phyloP scores from a whole-genome alignment of 768 basidiomycete species.

The Trametes cingulata region DNA sequence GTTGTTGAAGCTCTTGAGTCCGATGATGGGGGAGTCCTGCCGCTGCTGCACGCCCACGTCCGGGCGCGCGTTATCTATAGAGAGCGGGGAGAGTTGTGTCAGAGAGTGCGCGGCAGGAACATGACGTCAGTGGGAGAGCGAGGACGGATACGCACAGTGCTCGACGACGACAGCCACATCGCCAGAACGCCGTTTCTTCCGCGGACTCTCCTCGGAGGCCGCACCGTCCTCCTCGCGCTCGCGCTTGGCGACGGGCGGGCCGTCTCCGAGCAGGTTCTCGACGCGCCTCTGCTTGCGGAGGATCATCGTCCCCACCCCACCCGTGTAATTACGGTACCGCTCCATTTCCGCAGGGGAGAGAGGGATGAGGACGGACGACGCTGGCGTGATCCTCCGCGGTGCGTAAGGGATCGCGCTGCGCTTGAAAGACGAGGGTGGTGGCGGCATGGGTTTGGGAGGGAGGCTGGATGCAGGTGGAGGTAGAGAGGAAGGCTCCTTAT shows the following conservation, averaged over 20 bases:
- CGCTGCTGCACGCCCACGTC: conserved; percentile 88
- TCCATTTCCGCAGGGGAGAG: conserved; percentile 64
- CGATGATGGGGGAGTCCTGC: conserved; percentile 89
- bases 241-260: conserved; percentile 40
- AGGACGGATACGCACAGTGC: conserved; percentile 63
- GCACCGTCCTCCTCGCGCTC: conserved; percentile 40
- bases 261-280: conserved; percentile 21
- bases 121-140: conserved; percentile 13
- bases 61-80: conserved; percentile 85
- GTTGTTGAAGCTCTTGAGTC: conserved; percentile 97
- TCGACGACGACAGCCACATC: conserved; percentile 74
- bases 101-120: background rate
- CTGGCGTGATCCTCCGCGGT: conserved; percentile 63
- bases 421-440: conserved; percentile 18
- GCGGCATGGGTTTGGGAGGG: conserved; percentile 22
- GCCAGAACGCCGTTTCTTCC: conserved; percentile 49
- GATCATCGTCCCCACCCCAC: conserved; percentile 55
- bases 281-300: conserved; percentile 34
- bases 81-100: background rate
- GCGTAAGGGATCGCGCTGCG: conserved; percentile 54
- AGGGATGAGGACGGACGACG: conserved; percentile 63
- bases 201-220: conserved; percentile 34
- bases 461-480: conserved; percentile 22
- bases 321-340: conserved; percentile 51
- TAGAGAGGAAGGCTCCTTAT: conserved; percentile 14